phyloP scores from a whole-genome alignment of 495 filamentous ascomycete genomes.

The Aspergillus biplanus region DNA sequence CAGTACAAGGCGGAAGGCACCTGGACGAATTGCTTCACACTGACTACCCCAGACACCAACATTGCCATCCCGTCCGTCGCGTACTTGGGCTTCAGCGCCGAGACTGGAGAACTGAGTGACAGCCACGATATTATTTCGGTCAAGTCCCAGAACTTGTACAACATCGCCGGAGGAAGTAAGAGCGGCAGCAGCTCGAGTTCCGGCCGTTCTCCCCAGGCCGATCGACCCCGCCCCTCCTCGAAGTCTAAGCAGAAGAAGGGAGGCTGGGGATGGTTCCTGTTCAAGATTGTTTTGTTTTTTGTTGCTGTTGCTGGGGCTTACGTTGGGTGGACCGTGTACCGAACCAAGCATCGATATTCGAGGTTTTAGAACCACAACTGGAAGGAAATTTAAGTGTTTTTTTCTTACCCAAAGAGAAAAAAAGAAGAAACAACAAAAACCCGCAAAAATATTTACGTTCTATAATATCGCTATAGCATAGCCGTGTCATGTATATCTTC shows the following conservation, averaged over 20 bases:
- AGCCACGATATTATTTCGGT: conserved; percentile 97
- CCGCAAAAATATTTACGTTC: conserved; percentile 4
- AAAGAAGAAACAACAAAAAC: conserved; percentile 4
- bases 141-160: conserved; percentile 86
- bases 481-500: conserved; percentile 25
- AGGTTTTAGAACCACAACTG: conserved; percentile 62
- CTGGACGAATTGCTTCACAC: conserved; percentile 89
- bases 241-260: conserved; percentile 48
- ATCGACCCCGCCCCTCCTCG: conserved; percentile 34
- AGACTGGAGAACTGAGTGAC: conserved; percentile 95
- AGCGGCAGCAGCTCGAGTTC: conserved; percentile 38
- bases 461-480: conserved; percentile 26
- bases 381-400: not conserved
- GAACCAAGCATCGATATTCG: conserved; percentile 71
- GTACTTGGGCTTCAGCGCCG: conserved; percentile 93
- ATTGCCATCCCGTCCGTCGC: conserved; percentile 85
- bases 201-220: conserved; percentile 37
- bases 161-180: conserved; percentile 47
- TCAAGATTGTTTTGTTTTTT: conserved; percentile 80
- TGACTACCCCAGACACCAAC: conserved; percentile 60
- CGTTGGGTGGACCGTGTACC: conserved; percentile 81
- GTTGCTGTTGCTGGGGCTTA: conserved; percentile 73
- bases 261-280: conserved; percentile 91
- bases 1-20: conserved; percentile 88
- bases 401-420: conserved; percentile 1